Base-by-base conservation (phyloP, 192 early-diverging fungal species). In the Umbelopsis isabellina region DNA sequence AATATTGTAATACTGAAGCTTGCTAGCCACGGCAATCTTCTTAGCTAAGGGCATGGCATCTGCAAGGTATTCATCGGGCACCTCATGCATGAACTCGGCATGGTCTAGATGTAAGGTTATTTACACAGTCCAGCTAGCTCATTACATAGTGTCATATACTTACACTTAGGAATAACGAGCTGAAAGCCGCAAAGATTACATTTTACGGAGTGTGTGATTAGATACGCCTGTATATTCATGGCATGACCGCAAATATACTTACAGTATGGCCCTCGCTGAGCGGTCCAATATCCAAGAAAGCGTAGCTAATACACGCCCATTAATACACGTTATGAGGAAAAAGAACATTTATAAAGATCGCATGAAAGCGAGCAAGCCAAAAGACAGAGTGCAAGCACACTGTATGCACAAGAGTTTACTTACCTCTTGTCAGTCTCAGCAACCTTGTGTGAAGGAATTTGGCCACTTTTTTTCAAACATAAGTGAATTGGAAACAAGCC, bases 21-120 rank as follows among this genome's bases (percentile, higher is more conserved):
- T 86, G 18, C 90, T 76, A 7, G 93, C 97, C 23, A 83, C 48
- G 15, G 93, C 95, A 46, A 98, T 86, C 82, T 93, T 94, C 82
- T 95, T 95, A 65, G 95, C 94, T 9, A 92, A 82, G 18, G 94
- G 94, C 69, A 97, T 82, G 13, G 95, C 47, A 70, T 97, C 97
- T 11, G 86, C 87, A 71, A 98, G 79, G 58, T 80, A 83, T 72
- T 91, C 91, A 66, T 97, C 95, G 46, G 93, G 90, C 22, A 98
- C 75, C 83, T 98, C 82, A 74, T 97, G 94, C 81, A 95, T 80
- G 80, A 93, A 93, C 74, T 96, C 88, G 49, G 94, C 91, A 67
- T 98, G 97, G 64, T 86, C 91, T 10, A 20, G 41, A 13, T 13
- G 13, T 64, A 66, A 48, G 13, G 21, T 49, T 67, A 25, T 41